Evolutionary conservation across 805 yeast species (phyloP), one percentile per base, ranked within the genome.

Genomic region (Ascoidea rubescens): DNA sequence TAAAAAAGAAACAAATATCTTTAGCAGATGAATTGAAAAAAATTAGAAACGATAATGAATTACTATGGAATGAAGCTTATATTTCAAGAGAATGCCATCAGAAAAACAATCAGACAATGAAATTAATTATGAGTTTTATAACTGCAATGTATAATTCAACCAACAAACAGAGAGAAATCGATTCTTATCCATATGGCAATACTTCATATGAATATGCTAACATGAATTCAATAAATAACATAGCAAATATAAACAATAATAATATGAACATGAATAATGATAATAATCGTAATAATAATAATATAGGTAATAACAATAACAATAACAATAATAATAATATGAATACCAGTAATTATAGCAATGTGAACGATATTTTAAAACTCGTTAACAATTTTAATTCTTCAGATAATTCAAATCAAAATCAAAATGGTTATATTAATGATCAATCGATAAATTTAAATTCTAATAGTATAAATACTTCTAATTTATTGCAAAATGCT

Each of bases 41-140:
- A 53, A 79, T 91, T 44, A 75, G 88, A 54, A 82, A 82, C 54
- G 97, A 91, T 62, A 91, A 90, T 67, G 93, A 88, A 64, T 66
- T 87, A 59, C 67, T 91, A 48, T 91, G 98, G 98, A 82, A 83
- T 54, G 97, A 91, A 63, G 83, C 87, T 61, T 82, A 75, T 63
- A 68, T 81, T 54, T 82, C 91, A 5, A 73, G 96, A 51, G 96
- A 91, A 64, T 78, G 91, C 57, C 86, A 89, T 64, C 79, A 83
- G 59, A 74, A 81, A 37, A 97, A 90, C 63, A 80, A 90, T 43
- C 90, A 85, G 55, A 87, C 95, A 28, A 71, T 91, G 53, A 95
- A 89, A 57, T 84, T 87, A 58, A 90, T 91, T 48, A 67, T 91
- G 60, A 78, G 91, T 58, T 90, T 91, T 58, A 70, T 91, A 60